Base-by-base conservation (phyloP, 2,329 filamentous ascomycete species). In the Fusarium protoensiforme region DNA sequence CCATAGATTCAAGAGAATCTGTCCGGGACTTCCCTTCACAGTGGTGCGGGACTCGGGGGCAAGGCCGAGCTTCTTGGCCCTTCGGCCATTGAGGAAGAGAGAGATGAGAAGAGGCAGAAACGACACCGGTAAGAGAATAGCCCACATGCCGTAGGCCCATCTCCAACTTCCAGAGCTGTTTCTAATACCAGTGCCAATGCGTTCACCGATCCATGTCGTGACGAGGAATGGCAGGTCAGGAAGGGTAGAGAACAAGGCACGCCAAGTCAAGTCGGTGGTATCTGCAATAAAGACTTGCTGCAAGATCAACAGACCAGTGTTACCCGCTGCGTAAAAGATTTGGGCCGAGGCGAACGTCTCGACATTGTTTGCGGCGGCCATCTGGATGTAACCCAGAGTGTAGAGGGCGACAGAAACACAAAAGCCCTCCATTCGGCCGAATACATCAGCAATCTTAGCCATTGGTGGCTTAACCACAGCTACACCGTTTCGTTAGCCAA, bases 231-330 rank as follows among this genome's bases (percentile, higher is more conserved):
- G 90, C 18, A 88, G 81, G 71, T 90, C 87, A 5, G 89, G 89
- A 14, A 91, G 79, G 3, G 87, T 89, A 5, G 88, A 89, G 73
- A 90, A 86, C 5, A 92, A 78, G 16, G 89, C 89, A 64, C 90
- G 88, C 75, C 91, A 90, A 20, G 88, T 79, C 51, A 92, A 80
- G 72, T 88, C 85, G 58, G 87, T 91, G 1, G 88, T 90, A 78
- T 92, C 90, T 33, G 90, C 90, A 57, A 92, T 87, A 78, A 92
- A 90, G 43, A 92, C 88, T 77, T 92, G 90, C 75, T 91, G 87
- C 24, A 91, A 80, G 56, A 92, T 89, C 66, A 89, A 86, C 8
- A 91, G 81, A 9, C 89, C 89, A 1, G 88, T 90, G 51, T 82
- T 85, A 5, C 89, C 90, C 16, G 89, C 87, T 3, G 89, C 86